Evolutionary conservation across 768 basidiomycete species (phyloP).

Genomic region (Auricularia cornea): DNA sequence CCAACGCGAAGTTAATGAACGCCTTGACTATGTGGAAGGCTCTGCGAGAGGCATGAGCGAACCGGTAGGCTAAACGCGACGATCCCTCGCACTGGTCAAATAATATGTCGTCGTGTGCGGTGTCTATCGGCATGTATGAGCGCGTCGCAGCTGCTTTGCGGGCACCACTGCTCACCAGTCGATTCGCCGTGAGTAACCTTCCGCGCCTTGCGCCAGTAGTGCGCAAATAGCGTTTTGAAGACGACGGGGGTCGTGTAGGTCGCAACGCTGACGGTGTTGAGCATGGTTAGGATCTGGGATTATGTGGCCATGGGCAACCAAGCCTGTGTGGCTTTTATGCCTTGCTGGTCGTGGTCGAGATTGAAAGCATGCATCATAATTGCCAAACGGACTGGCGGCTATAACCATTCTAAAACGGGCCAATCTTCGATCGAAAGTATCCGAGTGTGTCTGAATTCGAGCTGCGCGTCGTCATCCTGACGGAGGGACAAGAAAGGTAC

Average conservation of each 20-base stretch:
- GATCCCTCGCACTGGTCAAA: constrained; percentile 51
- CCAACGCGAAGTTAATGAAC: constrained; percentile 46
- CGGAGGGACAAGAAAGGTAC: too few relatives aligned
- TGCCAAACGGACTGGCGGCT: too few relatives aligned
- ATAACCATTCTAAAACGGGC: too few relatives aligned
- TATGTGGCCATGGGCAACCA: too few relatives aligned
- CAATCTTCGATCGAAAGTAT: too few relatives aligned
- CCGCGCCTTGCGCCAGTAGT: constrained; percentile 5
- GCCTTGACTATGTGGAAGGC: constrained; percentile 67
- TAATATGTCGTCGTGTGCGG: constrained; percentile 53
- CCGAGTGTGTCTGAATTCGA: too few relatives aligned
- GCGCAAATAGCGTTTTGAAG: constrained; percentile 5
- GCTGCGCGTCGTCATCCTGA: too few relatives aligned
- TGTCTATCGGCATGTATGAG: constrained; percentile 16
- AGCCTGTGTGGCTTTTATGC: too few relatives aligned
- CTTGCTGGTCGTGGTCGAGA: too few relatives aligned
- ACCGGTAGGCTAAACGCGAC: neutral
- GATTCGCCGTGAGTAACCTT: neutral
- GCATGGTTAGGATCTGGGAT: neutral
- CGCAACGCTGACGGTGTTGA: neutral
- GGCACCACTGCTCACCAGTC: neutral
- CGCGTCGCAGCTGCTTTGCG: neutral
- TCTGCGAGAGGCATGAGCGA: constrained; percentile 20
- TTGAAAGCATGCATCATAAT: too few relatives aligned
- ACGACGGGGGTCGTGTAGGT: neutral